These are phyloP conservation scores for Chytriomyces sp. DNA, from an alignment of 192 early-diverging fungal genomes.

Conservation along the genomic window DNA sequence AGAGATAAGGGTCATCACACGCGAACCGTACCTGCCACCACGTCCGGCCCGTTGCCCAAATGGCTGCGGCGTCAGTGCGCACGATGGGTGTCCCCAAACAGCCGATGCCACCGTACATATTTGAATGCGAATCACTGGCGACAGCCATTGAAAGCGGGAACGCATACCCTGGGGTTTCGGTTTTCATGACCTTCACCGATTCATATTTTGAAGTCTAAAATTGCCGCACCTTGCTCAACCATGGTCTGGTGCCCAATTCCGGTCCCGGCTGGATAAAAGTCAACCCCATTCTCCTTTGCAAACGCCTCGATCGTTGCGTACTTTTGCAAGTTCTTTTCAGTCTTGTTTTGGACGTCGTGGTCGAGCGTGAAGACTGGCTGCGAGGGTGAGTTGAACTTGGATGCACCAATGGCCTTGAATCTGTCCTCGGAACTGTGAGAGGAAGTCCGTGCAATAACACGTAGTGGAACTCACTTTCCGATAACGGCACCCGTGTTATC, in stretches of 20 bases:
- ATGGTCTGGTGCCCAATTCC: slow-evolving; percentile 99
- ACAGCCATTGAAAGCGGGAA: slow-evolving; percentile 93
- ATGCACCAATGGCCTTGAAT: slow-evolving; percentile 89
- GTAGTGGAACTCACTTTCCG: slow-evolving; percentile 64
- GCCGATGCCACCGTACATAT: slow-evolving; percentile 99
- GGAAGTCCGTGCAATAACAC: background rate
- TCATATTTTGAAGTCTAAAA: too few relatives aligned
- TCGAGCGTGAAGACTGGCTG: slow-evolving; percentile 97
- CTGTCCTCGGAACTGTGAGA: slow-evolving; percentile 38
- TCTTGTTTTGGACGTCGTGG: slow-evolving; percentile 97
- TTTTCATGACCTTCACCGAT: too few relatives aligned
- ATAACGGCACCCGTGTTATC: slow-evolving; percentile 97
- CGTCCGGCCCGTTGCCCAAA: slow-evolving; percentile 96
- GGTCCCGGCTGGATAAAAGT: slow-evolving; percentile 94
- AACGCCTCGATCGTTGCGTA: slow-evolving; percentile 84
- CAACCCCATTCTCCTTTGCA: slow-evolving; percentile 76
- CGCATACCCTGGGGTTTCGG: slow-evolving; percentile 96
- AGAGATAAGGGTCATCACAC: background rate
- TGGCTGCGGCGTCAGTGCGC: slow-evolving; percentile 95
- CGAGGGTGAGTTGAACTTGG: slow-evolving; percentile 70
- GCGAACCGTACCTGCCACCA: slow-evolving; percentile 92
- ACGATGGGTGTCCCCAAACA: slow-evolving; percentile 96
- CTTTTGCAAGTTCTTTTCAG: slow-evolving; percentile 85
- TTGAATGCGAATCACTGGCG: slow-evolving; percentile 98
- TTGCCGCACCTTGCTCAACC: too few relatives aligned